phyloP scores from a whole-genome alignment of 2,329 filamentous ascomycete species.

The Fusarium clavum region DNA sequence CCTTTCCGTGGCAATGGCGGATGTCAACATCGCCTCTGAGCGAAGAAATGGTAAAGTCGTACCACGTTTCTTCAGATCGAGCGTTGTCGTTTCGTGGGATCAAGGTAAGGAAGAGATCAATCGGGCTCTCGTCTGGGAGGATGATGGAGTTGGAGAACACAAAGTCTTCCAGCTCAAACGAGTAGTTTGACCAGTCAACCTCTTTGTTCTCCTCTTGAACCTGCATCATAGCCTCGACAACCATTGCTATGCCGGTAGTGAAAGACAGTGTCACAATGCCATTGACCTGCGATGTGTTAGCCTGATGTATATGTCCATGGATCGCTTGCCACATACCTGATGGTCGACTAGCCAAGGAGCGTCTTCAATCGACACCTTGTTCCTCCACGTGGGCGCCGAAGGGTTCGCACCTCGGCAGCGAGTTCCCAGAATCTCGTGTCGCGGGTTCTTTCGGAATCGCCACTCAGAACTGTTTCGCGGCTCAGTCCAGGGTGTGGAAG shows the following conservation, averaged over 20 bases:
- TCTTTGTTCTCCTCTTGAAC: slow-evolving; percentile 38
- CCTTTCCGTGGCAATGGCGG: slow-evolving; percentile 38
- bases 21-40: slow-evolving; percentile 43
- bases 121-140: slow-evolving; percentile 36
- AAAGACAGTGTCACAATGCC: slow-evolving; percentile 42
- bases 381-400: slow-evolving; percentile 44
- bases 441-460: slow-evolving; percentile 39
- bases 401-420: slow-evolving; percentile 42
- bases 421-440: slow-evolving; percentile 42
- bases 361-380: slow-evolving; percentile 43
- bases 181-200: slow-evolving; percentile 33
- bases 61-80: slow-evolving; percentile 37
- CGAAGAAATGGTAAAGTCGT: slow-evolving; percentile 42
- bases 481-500: slow-evolving; percentile 40
- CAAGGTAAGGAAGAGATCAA: slow-evolving; percentile 41
- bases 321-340: slow-evolving; percentile 22
- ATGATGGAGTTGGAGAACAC: slow-evolving; percentile 44
- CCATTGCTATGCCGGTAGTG: slow-evolving; percentile 42
- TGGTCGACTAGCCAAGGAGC: slow-evolving; percentile 43
- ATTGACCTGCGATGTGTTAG: slow-evolving; percentile 36
- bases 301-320: neutral
- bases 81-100: slow-evolving; percentile 32
- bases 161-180: slow-evolving; percentile 41
- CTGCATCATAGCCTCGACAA: slow-evolving; percentile 43
- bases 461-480: slow-evolving; percentile 41